Evolutionary conservation across 805 yeast genomes (phyloP), one percentile per base, ranked within the genome.

Genomic region (Blastobotrys robertii): DNA sequence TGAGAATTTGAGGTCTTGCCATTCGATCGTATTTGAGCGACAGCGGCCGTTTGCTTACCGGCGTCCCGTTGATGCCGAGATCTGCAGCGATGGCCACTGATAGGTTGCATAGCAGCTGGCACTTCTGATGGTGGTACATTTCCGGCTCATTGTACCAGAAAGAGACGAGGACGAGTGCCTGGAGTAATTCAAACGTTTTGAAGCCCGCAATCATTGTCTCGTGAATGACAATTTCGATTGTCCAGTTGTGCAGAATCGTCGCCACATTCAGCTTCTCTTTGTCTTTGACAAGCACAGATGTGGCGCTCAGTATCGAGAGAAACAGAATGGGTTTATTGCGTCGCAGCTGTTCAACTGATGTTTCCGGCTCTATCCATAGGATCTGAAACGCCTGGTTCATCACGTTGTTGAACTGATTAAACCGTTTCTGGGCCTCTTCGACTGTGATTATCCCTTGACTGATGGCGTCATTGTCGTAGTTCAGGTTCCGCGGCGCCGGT

Each of bases 141-240:
- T 85, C 95, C 0, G 95, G 84, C 3, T 84, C 74, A 50, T 82
- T 84, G 57, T 85, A 86, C 95, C 95, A 87, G 25, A 80, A 60
- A 19, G 82, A 72, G 41, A 82, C 65, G 4, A 84, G 54, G 13
- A 82, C 56, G 39, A 83, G 63, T 13, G 79, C 65, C 57, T 80
- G 79, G 33, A 86, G 64, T 31, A 84, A 60, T 57, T 84, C 88
- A 12, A 78, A 61, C 5, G 79, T 71, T 62, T 84, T 87, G 43
- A 75, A 70, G 13, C 95, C 95, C 19, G 73, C 67, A 7, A 81
- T 69, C 61, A 86, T 61, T 8, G 81, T 71, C 53, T 85, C 88
- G 39, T 72, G 58, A 8, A 60, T 49, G 6, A 61, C 50, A 2
- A 58, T 47, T 32, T 55, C 55, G 37, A 50, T 50, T 3, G 62